Evolutionary conservation across 164 flowering plant genomes (phyloP), one percentile per base, ranked within the genome.

Genomic region (Tetrastigma voinierianum): DNA sequence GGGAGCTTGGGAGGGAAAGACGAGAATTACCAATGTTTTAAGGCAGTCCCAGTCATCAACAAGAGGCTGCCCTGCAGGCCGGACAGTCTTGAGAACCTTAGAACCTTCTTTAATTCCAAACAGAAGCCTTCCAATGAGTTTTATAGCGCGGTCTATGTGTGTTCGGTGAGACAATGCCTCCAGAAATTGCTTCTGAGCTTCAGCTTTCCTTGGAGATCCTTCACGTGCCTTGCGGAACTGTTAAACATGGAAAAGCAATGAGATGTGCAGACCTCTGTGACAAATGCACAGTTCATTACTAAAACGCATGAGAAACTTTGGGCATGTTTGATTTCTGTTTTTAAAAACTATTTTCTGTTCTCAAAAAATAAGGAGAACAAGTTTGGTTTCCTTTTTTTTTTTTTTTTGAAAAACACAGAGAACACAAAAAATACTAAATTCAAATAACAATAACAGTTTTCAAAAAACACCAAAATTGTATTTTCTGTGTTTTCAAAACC

Each of bases 31-130:
- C 93, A 85, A 71, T 7, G 81, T 75, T 78, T 85, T 91, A 19
- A 94, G 91, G 82, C 98, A 91, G 43, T 64, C 71, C 98, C 98
- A 93, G 79, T 90, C 87, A 77, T 93, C 96, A 45, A 89, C 93
- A 44, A 93, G 83, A 51, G 92, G 92, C 24, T 78, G 79, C 14
- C 96, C 96, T 3, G 88, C 77, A 20, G 93, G 81, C 8, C 89
- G 87, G 44, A 90, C 84, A 47, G 80, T 57, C 43, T 75, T 69
- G 62, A 89, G 71, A 54, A 87, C 81, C 73, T 81, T 83, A 4
- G 87, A 70, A 44, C 86, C 90, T 57, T 78, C 81, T 64, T 77
- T 76, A 60, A 85, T 78, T 65, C 96, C 97, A 69, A 89, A 91
- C 24, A 91, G 55, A 68, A 89, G 87, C 76, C 83, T 83, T 14